A percentile compares a stretch with the other conserved stretches of the same genome.
These are phyloP conservation scores for Aquilaria sinensis DNA, from an alignment of 345 rosid species.

Conservation along the genomic window DNA sequence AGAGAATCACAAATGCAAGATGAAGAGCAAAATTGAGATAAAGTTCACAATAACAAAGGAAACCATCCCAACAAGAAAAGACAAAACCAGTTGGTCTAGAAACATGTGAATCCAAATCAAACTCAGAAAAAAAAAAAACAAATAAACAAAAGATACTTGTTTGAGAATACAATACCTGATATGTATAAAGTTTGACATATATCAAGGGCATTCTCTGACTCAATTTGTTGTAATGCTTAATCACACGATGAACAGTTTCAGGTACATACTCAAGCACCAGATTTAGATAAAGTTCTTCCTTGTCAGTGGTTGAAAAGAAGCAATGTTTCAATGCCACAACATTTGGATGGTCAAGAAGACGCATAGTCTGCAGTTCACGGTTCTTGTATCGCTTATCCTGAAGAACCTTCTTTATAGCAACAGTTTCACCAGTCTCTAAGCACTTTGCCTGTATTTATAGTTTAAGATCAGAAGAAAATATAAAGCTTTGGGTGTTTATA, in stretches of 20 bases:
- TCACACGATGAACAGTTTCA: slow-evolving; percentile 88
- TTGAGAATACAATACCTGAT: slow-evolving; percentile 54
- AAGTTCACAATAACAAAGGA: background rate
- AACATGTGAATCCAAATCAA: background rate
- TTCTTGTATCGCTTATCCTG: slow-evolving; percentile 98
- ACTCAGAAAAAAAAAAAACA: background rate
- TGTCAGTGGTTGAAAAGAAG: slow-evolving; percentile 94
- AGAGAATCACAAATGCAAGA: background rate
- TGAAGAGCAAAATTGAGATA: background rate
- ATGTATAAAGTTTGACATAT: slow-evolving; percentile 85
- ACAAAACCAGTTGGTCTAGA: too few species aligned
- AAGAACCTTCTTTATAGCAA: slow-evolving; percentile 95
- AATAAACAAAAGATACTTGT: background rate
- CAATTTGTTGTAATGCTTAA: slow-evolving; percentile 86
- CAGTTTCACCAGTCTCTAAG: slow-evolving; percentile 94
- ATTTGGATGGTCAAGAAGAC: slow-evolving; percentile 93
- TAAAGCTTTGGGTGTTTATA: background rate
- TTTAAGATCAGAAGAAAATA: background rate
- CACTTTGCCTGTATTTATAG: slow-evolving; percentile 64
- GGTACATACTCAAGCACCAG: slow-evolving; percentile 97
- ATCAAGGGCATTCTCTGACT: slow-evolving; percentile 90
- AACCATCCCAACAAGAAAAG: background rate
- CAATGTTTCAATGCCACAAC: slow-evolving; percentile 89
- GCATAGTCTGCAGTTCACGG: slow-evolving; percentile 97
- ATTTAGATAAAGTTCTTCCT: slow-evolving; percentile 94